phyloP scores from a whole-genome alignment of 371 early-diverging fungal genomes.

The Mucor mucedo region DNA sequence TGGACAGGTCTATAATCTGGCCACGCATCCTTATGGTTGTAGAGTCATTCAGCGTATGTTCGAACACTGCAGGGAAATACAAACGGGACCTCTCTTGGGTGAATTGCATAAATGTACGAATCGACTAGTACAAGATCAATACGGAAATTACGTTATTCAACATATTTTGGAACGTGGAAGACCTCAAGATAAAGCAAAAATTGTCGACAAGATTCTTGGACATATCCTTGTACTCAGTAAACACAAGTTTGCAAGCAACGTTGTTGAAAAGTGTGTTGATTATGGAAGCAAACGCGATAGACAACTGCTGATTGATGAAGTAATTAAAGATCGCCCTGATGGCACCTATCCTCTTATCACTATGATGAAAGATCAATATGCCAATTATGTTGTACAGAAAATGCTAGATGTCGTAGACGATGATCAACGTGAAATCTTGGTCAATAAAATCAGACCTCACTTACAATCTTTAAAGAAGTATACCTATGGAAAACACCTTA shows the following conservation, averaged over 20 bases:
- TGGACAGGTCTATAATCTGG: slow-evolving; percentile 93
- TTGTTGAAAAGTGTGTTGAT: slow-evolving; percentile 95
- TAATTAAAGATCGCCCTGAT: slow-evolving; percentile 69
- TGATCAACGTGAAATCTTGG: slow-evolving; percentile 81
- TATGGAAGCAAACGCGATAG: slow-evolving; percentile 77
- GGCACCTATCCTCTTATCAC: slow-evolving; percentile 81
- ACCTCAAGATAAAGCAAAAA: slow-evolving; percentile 79
- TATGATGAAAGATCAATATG: slow-evolving; percentile 99
- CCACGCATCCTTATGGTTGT: slow-evolving; percentile 99
- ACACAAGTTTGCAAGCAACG: slow-evolving; percentile 98
- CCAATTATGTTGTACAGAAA: slow-evolving; percentile 99
- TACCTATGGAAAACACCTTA: slow-evolving; percentile 96
- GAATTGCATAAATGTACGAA: slow-evolving; percentile 91
- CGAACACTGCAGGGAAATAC: slow-evolving; percentile 92
- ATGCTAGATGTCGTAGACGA: slow-evolving; percentile 96
- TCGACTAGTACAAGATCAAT: slow-evolving; percentile 97
- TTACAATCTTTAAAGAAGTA: slow-evolving; percentile 88
- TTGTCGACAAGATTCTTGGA: slow-evolving; percentile 89
- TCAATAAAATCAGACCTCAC: slow-evolving; percentile 88
- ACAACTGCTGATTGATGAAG: slow-evolving; percentile 86
- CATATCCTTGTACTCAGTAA: slow-evolving; percentile 82
- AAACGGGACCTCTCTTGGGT: slow-evolving; percentile 77
- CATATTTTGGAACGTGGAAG: slow-evolving; percentile 97
- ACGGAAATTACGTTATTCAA: slow-evolving; percentile 98
- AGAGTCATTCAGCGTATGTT: slow-evolving; percentile 99